phyloP scores from a whole-genome alignment of 2,329 filamentous ascomycete species.

The Aspergillus sp. region DNA sequence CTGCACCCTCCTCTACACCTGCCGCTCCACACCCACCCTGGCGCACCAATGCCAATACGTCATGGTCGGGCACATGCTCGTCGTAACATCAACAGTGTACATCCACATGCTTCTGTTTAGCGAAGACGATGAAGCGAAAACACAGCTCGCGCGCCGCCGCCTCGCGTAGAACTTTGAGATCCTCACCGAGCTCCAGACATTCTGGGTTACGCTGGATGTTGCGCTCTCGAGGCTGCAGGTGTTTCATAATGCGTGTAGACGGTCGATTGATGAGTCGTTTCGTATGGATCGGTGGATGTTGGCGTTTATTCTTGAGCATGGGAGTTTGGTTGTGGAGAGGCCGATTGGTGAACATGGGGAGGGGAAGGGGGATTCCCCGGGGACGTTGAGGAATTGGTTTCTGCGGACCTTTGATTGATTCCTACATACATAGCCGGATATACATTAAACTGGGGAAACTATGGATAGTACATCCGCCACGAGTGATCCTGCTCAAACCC shows the following conservation, averaged over 20 bases:
- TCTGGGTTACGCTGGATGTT: conserved; percentile 49
- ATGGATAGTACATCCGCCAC: conserved; percentile 19
- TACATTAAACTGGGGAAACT: not conserved
- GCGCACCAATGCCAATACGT: conserved; percentile 47
- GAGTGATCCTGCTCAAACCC: conserved; percentile 63
- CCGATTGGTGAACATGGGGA: not conserved
- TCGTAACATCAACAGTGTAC: conserved; percentile 54
- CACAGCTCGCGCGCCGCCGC: conserved; percentile 39
- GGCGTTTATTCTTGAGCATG: conserved; percentile 31
- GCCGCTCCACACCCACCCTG: conserved; percentile 15
- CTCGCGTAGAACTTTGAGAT: conserved; percentile 54
- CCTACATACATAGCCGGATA: not conserved
- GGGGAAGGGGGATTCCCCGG: not conserved
- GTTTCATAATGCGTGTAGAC: conserved; percentile 50
- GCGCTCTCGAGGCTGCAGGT: conserved; percentile 45
- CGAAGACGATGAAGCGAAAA: conserved; percentile 37
- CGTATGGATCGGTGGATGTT: conserved; percentile 51
- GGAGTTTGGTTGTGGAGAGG: not conserved
- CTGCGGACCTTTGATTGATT: not conserved
- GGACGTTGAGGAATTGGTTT: not conserved
- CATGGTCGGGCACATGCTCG: conserved; percentile 53
- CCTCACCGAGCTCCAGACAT: conserved; percentile 45
- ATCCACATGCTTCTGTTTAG: conserved; percentile 53
- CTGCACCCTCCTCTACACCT: conserved; percentile 48
- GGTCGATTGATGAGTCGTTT: conserved; percentile 44